Percentiles rank a stretch among this genome's conserved stretches.
phyloP scores from a whole-genome alignment of 345 rosid genomes.

The Angophora floribunda region DNA sequence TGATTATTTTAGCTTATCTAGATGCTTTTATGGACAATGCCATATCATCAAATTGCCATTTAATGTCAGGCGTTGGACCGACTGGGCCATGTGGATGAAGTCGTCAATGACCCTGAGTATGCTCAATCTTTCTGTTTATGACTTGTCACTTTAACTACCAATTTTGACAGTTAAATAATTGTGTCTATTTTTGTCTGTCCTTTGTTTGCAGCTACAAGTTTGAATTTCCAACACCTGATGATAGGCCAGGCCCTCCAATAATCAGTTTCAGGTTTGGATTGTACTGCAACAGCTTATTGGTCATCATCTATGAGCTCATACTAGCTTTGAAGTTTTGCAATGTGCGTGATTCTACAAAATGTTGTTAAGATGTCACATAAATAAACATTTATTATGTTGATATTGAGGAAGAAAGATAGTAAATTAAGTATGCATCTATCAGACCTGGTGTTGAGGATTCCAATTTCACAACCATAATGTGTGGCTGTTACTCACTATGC shows the following conservation, averaged over 20 bases:
- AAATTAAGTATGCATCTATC: neutral
- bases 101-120: conserved; percentile 97
- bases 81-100: conserved; percentile 85
- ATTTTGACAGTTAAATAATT: neutral
- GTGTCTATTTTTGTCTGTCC: neutral
- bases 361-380: neutral
- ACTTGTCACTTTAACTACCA: neutral
- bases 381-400: neutral
- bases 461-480: neutral
- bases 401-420: neutral
- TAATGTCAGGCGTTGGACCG: conserved; percentile 75
- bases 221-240: conserved; percentile 99
- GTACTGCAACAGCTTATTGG: neutral
- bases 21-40: neutral
- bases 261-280: conserved; percentile 92
- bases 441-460: neutral
- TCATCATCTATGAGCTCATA: neutral
- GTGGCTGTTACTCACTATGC: neutral
- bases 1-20: neutral
- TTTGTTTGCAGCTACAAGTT: conserved; percentile 83
- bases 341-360: neutral
- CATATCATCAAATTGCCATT: neutral
- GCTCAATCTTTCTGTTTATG: conserved; percentile 7
- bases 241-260: conserved; percentile 92
- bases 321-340: neutral